A percentile compares a stretch with the other conserved stretches of the same genome.
phyloP scores from a whole-genome alignment of 495 filamentous ascomycete genomes.

The Friedmanniomyces simplex region DNA sequence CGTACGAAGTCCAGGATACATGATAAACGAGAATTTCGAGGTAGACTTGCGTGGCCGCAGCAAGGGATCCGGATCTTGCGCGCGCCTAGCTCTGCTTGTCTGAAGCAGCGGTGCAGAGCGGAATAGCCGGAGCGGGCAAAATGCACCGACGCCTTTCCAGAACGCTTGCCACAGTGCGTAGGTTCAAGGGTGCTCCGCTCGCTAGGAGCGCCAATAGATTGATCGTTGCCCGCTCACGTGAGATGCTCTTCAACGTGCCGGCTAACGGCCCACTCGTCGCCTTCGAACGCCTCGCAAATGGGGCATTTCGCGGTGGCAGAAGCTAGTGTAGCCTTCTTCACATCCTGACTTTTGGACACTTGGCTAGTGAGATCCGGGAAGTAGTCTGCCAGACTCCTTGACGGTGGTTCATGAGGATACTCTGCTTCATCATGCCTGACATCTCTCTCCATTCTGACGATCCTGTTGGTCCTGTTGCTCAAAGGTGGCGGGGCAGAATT shows the following conservation, averaged over 20 bases:
- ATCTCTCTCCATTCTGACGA: conserved; percentile 4
- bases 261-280: conserved; percentile 47
- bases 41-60: too few relatives aligned
- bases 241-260: conserved; percentile 51
- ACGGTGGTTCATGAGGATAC: conserved; percentile 14
- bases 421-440: conserved; percentile 20
- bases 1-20: too few relatives aligned
- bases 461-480: background rate
- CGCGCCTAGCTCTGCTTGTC: too few relatives aligned
- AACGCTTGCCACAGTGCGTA: too few relatives aligned
- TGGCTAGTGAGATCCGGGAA: conserved; percentile 4
- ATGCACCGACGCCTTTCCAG: too few relatives aligned
- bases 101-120: too few relatives aligned
- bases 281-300: conserved; percentile 49
- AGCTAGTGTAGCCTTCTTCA: background rate
- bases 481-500: conserved; percentile 8
- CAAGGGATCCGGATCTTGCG: too few relatives aligned
- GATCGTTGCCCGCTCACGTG: conserved; percentile 14
- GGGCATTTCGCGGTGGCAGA: conserved; percentile 39
- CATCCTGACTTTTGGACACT: background rate
- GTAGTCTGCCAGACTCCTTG: conserved; percentile 20
- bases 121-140: too few relatives aligned
- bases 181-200: too few relatives aligned
- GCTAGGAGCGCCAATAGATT: too few relatives aligned
- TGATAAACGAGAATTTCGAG: too few relatives aligned